Evolutionary conservation across 805 yeast genomes (phyloP), one percentile per base, ranked within the genome.

Genomic region (Myxozyma lipomycoides): DNA sequence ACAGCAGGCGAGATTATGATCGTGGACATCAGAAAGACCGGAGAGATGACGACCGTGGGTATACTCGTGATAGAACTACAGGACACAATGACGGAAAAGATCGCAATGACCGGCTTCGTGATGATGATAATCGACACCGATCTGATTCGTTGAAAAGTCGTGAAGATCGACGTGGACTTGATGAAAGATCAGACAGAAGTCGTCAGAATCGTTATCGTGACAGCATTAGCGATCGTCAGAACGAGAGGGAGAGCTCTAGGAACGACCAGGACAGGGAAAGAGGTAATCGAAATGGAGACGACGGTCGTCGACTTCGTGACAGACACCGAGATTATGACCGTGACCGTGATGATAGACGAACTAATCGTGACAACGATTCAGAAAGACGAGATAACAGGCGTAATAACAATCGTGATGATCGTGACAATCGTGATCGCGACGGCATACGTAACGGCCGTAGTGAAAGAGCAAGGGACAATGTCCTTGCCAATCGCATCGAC

Each of bases 31-130:
- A 12, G 32, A 28, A 7, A 28, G 32, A 28, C 32, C 12, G 32
- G 7, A 7, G 12, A 12, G 12, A 28, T 12, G 32, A 28, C 32
- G 7, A 28, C 12, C 7, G 32, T 28, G 12, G 32, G 7, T 9
- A 28, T 28, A 7, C 43, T 12, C 30, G 30, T 26, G 18, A 6
- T 41, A 34, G 24, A 4, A 23, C 35, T 15, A 28, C 19, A 15
- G 39, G n/a, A n/a, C 19, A 18, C n/a, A 18, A 40, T 26, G 1
- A 26, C 7, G 5, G 24, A 21, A 40, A 12, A 5, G 40, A 40
- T 22, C 43, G 53, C 18, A 49, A 49, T 22, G 42, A 47, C 19
- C 46, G 41, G 15, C 51, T 50, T 25, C 51, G 40, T 32, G 42
- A 46, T 3, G 48, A 46, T 32, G 46, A 34, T 30, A 41, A 41